Conservation (phyloP, 1,284 basidiomycete genomes). For the Heimioporus retisporus region DNA sequence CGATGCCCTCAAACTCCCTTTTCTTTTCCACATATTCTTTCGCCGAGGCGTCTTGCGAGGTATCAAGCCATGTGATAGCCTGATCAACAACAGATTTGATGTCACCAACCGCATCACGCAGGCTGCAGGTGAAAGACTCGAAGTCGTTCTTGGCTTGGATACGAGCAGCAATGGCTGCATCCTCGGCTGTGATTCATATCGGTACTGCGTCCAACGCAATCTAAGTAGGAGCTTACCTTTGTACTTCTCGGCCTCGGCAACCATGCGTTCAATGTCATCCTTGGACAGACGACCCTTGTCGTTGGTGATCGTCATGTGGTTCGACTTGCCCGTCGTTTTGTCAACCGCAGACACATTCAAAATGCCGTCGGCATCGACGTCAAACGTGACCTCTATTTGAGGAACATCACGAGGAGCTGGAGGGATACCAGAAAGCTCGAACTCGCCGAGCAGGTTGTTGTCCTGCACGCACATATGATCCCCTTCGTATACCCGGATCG, state of each 20-base stretch:
- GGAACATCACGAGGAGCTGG: slow-evolving; percentile 96
- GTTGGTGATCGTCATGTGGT: too few relatives aligned
- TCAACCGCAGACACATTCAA: too few relatives aligned
- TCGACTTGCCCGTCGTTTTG: too few relatives aligned
- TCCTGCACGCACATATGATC: slow-evolving; percentile 97
- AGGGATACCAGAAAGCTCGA: slow-evolving; percentile 94
- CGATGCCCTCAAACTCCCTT: slow-evolving; percentile 94
- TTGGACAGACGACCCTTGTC: too few relatives aligned
- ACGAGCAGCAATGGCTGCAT: slow-evolving; percentile 84
- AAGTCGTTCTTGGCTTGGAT: slow-evolving; percentile 91
- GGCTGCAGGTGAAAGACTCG: too few relatives aligned
- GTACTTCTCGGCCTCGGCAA: slow-evolving; percentile 94
- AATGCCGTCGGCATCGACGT: too few relatives aligned
- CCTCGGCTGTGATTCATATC: slow-evolving; percentile 66
- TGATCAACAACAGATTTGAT: slow-evolving; percentile 90
- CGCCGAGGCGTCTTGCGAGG: slow-evolving; percentile 91
- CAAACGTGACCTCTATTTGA: slow-evolving; percentile 95
- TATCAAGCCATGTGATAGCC: slow-evolving; percentile 91
- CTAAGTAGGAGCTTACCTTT: slow-evolving; percentile 61
- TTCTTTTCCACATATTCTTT: slow-evolving; percentile 98
- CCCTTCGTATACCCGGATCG: slow-evolving; percentile 95
- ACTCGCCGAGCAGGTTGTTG: slow-evolving; percentile 98
- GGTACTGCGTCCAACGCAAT: background rate
- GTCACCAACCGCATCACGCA: slow-evolving; percentile 90
- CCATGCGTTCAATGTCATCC: slow-evolving; percentile 96